Evolutionary conservation across 169 alveolate genomes (phyloP).

Genomic region (Theileria equi): DNA sequence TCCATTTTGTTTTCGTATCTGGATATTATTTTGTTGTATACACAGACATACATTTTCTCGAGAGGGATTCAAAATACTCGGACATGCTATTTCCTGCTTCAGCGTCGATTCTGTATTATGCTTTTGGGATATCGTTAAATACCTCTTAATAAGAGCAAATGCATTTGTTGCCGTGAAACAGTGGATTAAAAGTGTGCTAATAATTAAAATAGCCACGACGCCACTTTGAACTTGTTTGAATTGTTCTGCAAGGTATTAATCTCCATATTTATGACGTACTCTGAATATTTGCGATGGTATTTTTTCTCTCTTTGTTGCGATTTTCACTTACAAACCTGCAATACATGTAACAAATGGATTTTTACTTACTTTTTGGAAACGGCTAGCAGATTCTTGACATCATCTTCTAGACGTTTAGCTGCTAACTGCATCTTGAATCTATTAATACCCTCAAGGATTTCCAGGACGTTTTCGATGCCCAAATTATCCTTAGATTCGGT

Average conservation of each 20-base stretch:
- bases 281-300: constrained; percentile 10
- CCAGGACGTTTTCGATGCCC: constrained; percentile 3
- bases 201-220: no score
- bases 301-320: constrained; percentile 6
- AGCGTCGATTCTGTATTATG: no score
- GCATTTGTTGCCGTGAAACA: no score
- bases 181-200: no score
- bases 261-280: constrained; percentile 1
- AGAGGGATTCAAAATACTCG: background rate
- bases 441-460: background rate
- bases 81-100: no score
- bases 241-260: no score
- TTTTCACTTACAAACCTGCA: constrained; percentile 15
- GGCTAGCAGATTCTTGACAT: background rate
- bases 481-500: background rate
- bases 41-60: constrained; percentile 10
- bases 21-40: background rate
- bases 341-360: background rate
- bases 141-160: no score
- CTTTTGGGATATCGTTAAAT: no score
- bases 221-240: no score
- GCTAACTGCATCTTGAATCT: background rate
- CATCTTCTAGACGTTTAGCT: constrained; percentile 20
- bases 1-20: constrained; percentile 27
- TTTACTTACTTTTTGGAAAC: constrained; percentile 19